Evolutionary conservation across 805 yeast genomes (phyloP).

Genomic region (Dipodascus geniculatus): DNA sequence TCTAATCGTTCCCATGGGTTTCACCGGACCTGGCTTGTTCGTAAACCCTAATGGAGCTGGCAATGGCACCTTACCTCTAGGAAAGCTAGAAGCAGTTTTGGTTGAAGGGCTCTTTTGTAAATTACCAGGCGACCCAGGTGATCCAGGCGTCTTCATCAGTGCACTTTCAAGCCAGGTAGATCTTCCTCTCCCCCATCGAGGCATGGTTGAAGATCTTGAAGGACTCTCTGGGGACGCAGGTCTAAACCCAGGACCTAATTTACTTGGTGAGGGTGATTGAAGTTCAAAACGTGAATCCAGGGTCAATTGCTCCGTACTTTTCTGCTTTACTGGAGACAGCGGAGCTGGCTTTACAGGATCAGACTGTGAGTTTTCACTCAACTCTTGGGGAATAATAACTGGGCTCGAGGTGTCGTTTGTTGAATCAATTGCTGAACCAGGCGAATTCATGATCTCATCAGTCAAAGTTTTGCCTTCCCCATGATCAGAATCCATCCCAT

Average conservation of each 20-base stretch:
- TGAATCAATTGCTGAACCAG: not conserved
- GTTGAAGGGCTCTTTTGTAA: constrained; percentile 1
- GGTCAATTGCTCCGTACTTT: not conserved
- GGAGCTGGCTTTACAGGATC: not conserved
- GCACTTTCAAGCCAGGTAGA: constrained; percentile 16
- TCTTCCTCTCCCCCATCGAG: not conserved
- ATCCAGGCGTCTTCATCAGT: constrained; percentile 9
- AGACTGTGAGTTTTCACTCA: too few species aligned
- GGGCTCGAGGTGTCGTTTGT: not conserved
- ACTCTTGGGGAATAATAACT: too few species aligned
- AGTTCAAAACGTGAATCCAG: not conserved
- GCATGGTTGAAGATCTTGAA: not conserved
- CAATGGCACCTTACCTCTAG: not conserved
- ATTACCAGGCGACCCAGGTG: constrained; percentile 2
- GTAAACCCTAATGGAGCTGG: constrained; percentile 1
- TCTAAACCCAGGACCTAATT: not conserved
- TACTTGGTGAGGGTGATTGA: not conserved
- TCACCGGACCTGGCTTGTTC: not conserved
- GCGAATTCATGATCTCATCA: too few species aligned
- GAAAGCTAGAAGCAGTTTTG: not conserved
- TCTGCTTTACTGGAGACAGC: not conserved
- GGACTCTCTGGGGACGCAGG: constrained; percentile 1
- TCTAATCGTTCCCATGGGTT: not conserved
- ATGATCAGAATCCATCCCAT: too few species aligned
- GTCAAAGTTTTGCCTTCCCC: too few species aligned